Conservation (phyloP, 2,329 filamentous ascomycete species). For the Cryoendolithus antarcticus region DNA sequence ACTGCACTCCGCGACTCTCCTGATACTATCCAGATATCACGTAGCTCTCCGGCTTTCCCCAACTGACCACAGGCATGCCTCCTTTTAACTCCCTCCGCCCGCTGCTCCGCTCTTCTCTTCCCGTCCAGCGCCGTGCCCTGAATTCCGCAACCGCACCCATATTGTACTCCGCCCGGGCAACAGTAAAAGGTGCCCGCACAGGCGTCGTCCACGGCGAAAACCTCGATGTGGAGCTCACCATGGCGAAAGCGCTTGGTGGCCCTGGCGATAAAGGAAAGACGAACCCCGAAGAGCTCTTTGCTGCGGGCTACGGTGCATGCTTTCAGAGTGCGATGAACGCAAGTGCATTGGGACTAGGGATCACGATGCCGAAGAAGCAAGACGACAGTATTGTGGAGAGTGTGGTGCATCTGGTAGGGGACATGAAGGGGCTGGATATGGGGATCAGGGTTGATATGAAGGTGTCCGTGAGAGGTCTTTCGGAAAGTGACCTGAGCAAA, state of each 20-base stretch:
- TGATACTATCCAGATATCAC: too few relatives aligned
- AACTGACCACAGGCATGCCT: too few relatives aligned
- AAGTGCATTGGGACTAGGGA: constrained; percentile 26
- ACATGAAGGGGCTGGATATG: constrained; percentile 34
- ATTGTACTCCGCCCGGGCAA: too few relatives aligned
- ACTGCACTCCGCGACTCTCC: too few relatives aligned
- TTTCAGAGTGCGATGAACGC: constrained; percentile 38
- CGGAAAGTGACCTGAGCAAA: constrained; percentile 22
- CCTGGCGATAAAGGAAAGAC: constrained; percentile 28
- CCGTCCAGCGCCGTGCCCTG: too few relatives aligned
- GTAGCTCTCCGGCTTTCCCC: too few relatives aligned
- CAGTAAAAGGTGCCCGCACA: too few relatives aligned
- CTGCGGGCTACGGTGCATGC: constrained; percentile 36
- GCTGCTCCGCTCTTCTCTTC: too few relatives aligned
- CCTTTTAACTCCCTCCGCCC: too few relatives aligned
- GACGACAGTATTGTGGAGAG: constrained; percentile 29
- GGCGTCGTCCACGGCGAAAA: constrained; percentile 2
- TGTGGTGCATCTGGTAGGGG: constrained; percentile 34
- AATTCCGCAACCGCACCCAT: too few relatives aligned
- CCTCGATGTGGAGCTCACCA: constrained; percentile 28
- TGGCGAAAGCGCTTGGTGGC: constrained; percentile 34
- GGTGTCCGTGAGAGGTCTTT: constrained; percentile 24
- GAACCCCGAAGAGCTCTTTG: constrained; percentile 34
- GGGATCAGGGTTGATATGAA: constrained; percentile 33
- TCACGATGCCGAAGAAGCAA: constrained; percentile 22